Base-by-base conservation (phyloP, 2,329 filamentous ascomycete species). In the Venturia pyrina region DNA sequence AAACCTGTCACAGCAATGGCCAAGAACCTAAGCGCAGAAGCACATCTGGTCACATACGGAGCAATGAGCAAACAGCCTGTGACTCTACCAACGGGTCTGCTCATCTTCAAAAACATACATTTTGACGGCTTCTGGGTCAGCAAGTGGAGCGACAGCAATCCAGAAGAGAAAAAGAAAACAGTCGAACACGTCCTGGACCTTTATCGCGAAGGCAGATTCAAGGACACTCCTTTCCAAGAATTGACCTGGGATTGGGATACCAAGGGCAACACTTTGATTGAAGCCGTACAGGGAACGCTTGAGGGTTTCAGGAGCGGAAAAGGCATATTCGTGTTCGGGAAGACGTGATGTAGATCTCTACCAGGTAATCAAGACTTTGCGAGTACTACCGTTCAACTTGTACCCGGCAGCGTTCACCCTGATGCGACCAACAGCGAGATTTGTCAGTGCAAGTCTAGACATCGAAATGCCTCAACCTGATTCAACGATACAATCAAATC, bases 91-190 rank as follows among this genome's bases (percentile, higher is more conserved):
- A 89, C 93, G 0, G 90, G 89, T 0, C 81, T 96, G 70, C 80
- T 98, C 67, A 99, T 99, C 71, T 99, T 99, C 80, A 95, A 93
- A 77, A 87, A 98, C 71, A 82, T 98, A 64, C 83, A 85, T 63
- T 96, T 97, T 73, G 84, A 90, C 68, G 96, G 95, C 5, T 99
- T 98, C 77, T 99, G 95, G 95, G 87, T 98, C 32, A 95, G 89
- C 73, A 86, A 83, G 67, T 98, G 95, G 93, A 91, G 89, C 61
- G 88, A 93, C 73, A 79, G 82, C 68, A 83, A 97, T 71, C 84
- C 87, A 0, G 81, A 82, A 6, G 87, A 88, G 67, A 96, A 96
- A 80, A 84, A 85, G 74, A 84, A 83, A 73, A 96, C 91, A 57
- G 87, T 98, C n/a, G 84, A 89, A 32, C 90, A 96, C 77, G 88